These are phyloP conservation scores for Diutina neorugosa DNA, from an alignment of 1,139 yeast genomes.

Conservation along the genomic window DNA sequence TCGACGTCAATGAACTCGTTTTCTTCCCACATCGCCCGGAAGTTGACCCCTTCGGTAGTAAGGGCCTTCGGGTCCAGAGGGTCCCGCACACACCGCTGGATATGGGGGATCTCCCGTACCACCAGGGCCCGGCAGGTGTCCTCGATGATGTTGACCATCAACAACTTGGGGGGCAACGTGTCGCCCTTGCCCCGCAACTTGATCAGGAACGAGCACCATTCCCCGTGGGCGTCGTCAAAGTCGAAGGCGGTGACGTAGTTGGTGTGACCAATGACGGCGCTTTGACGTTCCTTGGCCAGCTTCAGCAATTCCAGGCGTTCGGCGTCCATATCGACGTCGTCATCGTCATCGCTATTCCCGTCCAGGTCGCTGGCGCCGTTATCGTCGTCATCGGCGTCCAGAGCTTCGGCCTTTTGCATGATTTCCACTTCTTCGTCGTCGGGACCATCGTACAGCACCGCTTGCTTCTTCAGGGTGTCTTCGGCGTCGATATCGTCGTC, in stretches of 20 bases:
- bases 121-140: constrained; percentile 83
- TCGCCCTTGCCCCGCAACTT: constrained; percentile 80
- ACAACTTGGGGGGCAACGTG: constrained; percentile 39
- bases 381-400: constrained; percentile 22
- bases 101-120: constrained; percentile 82
- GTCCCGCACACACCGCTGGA: constrained; percentile 91
- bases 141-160: constrained; percentile 96
- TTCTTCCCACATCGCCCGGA: constrained; percentile 97
- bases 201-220: constrained; percentile 86
- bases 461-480: constrained; percentile 60
- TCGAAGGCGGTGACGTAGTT: constrained; percentile 66
- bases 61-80: constrained; percentile 56
- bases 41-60: constrained; percentile 97
- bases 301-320: constrained; percentile 25
- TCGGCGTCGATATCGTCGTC: constrained; percentile 48
- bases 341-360: constrained; percentile 8
- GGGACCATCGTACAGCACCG: constrained; percentile 88
- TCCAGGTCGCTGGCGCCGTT: constrained; percentile 6
- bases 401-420: constrained; percentile 50
- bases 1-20: constrained; percentile 85
- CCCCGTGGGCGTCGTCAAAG: constrained; percentile 81
- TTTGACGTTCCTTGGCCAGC: constrained; percentile 73
- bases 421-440: constrained; percentile 88
- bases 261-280: constrained; percentile 64
- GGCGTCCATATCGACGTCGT: constrained; percentile 3